Conservation (phyloP, 371 early-diverging fungal genomes). For the Globomyces sp. region DNA sequence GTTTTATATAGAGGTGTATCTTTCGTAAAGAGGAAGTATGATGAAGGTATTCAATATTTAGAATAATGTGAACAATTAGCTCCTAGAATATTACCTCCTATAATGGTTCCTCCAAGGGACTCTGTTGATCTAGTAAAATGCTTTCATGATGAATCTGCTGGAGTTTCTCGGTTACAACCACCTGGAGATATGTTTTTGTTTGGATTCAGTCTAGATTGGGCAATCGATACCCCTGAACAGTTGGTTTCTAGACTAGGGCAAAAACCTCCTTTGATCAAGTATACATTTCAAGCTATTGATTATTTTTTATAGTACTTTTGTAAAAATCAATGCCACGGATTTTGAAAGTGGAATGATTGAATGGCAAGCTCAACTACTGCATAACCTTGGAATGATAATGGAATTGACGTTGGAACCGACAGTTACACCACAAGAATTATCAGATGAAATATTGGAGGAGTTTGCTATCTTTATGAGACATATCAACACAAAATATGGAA, state of each 20-base stretch:
- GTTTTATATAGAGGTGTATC: neutral
- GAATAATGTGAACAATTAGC: neutral
- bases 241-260: neutral
- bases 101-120: neutral
- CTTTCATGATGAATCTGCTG: neutral
- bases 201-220: constrained; percentile 18
- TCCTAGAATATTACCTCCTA: neutral
- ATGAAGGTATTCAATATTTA: neutral
- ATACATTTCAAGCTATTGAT: neutral
- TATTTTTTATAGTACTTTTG: constrained; percentile 30
- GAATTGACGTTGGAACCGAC: constrained; percentile 39
- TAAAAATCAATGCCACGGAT: constrained; percentile 25
- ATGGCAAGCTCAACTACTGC: constrained; percentile 32
- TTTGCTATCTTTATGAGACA: constrained; percentile 22
- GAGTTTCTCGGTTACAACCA: constrained; percentile 5
- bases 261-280: constrained; percentile 13
- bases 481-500: constrained; percentile 37
- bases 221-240: neutral
- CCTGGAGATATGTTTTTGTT: constrained; percentile 9
- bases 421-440: constrained; percentile 8
- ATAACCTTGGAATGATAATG: constrained; percentile 30
- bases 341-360: constrained; percentile 24
- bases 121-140: constrained; percentile 1
- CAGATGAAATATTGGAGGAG: constrained; percentile 13
- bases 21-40: constrained; percentile 7